Evolutionary conservation across 148 eudicot genomes (phyloP).

Genomic region (Chenopodium berlandieri): DNA sequence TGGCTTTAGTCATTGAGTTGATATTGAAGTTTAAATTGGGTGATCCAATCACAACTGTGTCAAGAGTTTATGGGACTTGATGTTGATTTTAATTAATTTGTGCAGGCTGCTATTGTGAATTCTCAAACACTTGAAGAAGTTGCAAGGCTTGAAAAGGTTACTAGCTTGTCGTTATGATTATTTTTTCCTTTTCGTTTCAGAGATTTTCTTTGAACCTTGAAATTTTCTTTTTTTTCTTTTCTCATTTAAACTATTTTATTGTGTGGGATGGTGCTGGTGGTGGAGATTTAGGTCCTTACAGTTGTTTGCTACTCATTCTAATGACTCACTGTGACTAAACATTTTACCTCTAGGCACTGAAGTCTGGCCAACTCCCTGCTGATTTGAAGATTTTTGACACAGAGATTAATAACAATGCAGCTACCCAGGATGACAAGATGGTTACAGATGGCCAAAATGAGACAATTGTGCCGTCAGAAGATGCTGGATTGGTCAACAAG

Average conservation of each 20-base stretch:
- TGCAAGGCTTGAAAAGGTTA: constrained; percentile 95
- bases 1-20: background rate
- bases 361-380: constrained; percentile 87
- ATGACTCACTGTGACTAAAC: constrained; percentile 17
- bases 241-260: background rate
- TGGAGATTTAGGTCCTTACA: too few species aligned
- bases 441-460: constrained; percentile 49
- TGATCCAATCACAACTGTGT: background rate
- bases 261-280: too few species aligned
- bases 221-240: background rate
- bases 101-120: constrained; percentile 98
- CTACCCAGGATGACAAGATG: constrained; percentile 51
- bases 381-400: constrained; percentile 57
- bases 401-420: constrained; percentile 28
- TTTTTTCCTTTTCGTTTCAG: background rate
- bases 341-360: constrained; percentile 50
- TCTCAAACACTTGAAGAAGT: constrained; percentile 99
- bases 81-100: background rate
- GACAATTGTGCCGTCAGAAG: constrained; percentile 30
- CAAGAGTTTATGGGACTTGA: background rate
- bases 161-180: constrained; percentile 5
- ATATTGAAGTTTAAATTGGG: background rate
- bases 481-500: constrained; percentile 27
- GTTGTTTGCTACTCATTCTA: background rate
- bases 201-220: background rate